A percentile compares a stretch with the other conserved stretches of the same genome.
Conservation (phyloP, 371 early-diverging fungal genomes). For the Mucor circinelloides region DNA sequence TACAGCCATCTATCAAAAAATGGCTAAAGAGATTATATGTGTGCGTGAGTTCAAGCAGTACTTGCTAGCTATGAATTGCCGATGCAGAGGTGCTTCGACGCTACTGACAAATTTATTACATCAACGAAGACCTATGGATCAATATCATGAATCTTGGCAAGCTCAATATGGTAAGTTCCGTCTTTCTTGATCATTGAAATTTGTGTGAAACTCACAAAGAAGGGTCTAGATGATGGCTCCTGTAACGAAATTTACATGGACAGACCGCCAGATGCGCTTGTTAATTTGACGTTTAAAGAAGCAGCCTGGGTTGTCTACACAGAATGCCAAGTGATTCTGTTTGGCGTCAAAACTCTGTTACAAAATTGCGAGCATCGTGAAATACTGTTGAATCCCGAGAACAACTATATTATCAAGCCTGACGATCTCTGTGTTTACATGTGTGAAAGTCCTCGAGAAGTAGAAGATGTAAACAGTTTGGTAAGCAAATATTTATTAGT, state of each 20-base stretch:
- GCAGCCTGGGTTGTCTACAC: constrained; percentile 64
- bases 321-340: constrained; percentile 74
- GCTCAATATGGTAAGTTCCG: constrained; percentile 66
- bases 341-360: constrained; percentile 57
- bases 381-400: constrained; percentile 71
- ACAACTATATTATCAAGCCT: constrained; percentile 52
- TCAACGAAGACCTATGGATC: constrained; percentile 58
- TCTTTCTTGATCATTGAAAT: background rate
- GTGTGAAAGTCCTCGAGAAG: constrained; percentile 63
- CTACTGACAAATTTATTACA: constrained; percentile 72
- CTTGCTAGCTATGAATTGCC: constrained; percentile 66
- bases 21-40: constrained; percentile 69
- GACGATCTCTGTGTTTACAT: constrained; percentile 65
- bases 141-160: constrained; percentile 72
- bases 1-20: constrained; percentile 67
- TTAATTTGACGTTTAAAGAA: constrained; percentile 61
- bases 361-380: constrained; percentile 28
- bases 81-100: constrained; percentile 70
- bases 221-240: constrained; percentile 57
- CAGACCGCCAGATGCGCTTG: constrained; percentile 53
- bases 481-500: constrained; percentile 16
- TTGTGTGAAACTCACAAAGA: background rate
- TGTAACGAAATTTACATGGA: constrained; percentile 73
- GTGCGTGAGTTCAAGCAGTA: constrained; percentile 75
- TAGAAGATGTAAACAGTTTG: constrained; percentile 48